Base-by-base conservation (phyloP, 768 basidiomycete species). In the Psilocybe cyanescens region DNA sequence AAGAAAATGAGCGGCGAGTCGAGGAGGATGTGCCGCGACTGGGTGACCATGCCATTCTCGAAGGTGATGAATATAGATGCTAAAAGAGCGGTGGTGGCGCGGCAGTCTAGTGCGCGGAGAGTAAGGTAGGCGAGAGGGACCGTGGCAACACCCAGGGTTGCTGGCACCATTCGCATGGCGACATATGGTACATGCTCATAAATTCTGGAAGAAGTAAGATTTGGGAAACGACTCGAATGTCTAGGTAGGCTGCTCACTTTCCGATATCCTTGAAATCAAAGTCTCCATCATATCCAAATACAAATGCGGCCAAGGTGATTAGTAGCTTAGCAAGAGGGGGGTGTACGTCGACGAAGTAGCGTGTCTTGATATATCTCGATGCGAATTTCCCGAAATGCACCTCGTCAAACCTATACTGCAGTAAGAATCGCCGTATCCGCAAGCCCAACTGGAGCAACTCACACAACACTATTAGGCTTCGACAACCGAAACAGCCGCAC, bases 361-460 rank as follows among this genome's bases (percentile, higher is more conserved):
- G 84, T 41, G 91, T 89, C 80, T 93, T 93, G 82, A 98, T 92
- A 72, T 99, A 99, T 71, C 92, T 92, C 50, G 86, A 83, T 5
- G 97, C 95, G 71, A 99, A 99, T 74, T 97, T 97, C 62, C 97
- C 97, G 74, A 99, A 99, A 73, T 99, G 97, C 0, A 98, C 97
- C 74, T 99, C 97, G 72, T 99, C 97, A 74, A 99, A 99, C 46
- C 96, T 97, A 58, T 68, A 12, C 14, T 44, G 17, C 29, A 12
- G 48, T 61, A 19, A 60, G 31, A 8, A 53, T 48, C 4, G 9
- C 16, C 4, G 33, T 46, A 29, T 7, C 12, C 52, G 19, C 4
- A 58, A n/a, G 29, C 24, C 19, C 24, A 24, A 24, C 4, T 4
- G 35, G 9, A n/a, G 29, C 31, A 41, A 84, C 93, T 79, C 66